Conservation (phyloP, 2,329 filamentous ascomycete species). For the Arthrinium phaeospermum region DNA sequence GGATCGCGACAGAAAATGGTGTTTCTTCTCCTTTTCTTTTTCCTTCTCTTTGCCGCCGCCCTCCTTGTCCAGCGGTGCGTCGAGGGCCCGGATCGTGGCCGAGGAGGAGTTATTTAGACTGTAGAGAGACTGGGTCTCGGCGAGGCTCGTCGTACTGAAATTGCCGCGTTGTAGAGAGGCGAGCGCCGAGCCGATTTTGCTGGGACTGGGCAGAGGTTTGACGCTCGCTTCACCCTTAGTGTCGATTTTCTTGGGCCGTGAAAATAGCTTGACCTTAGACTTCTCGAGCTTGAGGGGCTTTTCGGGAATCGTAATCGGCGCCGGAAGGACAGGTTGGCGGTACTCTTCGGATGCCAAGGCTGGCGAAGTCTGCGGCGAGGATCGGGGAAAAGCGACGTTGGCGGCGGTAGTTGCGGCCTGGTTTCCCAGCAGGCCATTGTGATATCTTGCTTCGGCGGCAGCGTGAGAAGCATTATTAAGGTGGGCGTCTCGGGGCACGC, state of each 20-base stretch:
- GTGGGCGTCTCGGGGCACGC: conserved; percentile 61
- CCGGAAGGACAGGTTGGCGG: conserved; percentile 42
- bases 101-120: conserved; percentile 77
- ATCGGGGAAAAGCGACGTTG: conserved; percentile 72
- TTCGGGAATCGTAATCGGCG: conserved; percentile 53
- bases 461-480: conserved; percentile 45
- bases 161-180: conserved; percentile 70
- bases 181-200: conserved; percentile 71
- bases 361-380: conserved; percentile 61
- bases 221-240: conserved; percentile 71
- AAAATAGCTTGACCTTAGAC: conserved; percentile 83
- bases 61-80: conserved; percentile 53
- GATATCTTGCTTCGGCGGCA: conserved; percentile 50
- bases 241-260: conserved; percentile 75
- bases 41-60: conserved; percentile 53
- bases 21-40: conserved; percentile 74
- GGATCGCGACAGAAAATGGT: conserved; percentile 79
- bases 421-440: conserved; percentile 68
- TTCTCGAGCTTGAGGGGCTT: conserved; percentile 70
- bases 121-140: conserved; percentile 73
- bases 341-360: conserved; percentile 42
- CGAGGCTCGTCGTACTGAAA: conserved; percentile 73
- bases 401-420: conserved; percentile 72
- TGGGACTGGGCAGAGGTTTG: conserved; percentile 74
- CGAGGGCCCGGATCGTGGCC: conserved; percentile 73